phyloP scores from a whole-genome alignment of 176 grass and related monocot species.

The Microstegium vimineum region DNA sequence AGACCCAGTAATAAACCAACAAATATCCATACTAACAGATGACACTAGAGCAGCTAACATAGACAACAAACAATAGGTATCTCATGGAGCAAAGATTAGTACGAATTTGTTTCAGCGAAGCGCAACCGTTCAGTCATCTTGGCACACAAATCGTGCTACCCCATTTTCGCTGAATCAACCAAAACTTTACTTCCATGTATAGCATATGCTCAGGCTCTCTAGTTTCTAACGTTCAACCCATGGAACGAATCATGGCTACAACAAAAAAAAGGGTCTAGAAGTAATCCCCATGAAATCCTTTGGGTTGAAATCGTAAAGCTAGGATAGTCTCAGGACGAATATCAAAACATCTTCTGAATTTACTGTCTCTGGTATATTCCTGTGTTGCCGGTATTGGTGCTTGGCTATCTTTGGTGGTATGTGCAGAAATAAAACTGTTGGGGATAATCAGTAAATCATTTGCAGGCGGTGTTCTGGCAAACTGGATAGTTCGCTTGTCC shows the following conservation, averaged over 20 bases:
- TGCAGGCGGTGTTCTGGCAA: constrained; percentile 29
- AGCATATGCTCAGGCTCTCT: not conserved
- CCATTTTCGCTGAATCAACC: not conserved
- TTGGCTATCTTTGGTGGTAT: constrained; percentile 21
- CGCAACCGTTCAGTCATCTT: not conserved
- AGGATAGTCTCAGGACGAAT: not conserved
- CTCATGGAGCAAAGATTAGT: not conserved
- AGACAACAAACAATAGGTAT: not conserved
- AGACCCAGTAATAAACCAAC: not conserved
- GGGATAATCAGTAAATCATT: constrained; percentile 33
- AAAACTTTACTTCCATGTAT: not conserved
- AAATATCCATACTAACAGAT: not conserved
- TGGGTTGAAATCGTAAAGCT: not conserved
- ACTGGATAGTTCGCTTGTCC: not conserved
- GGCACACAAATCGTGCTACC: not conserved
- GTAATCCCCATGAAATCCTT: not conserved
- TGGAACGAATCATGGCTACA: not conserved
- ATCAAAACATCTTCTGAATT: constrained; percentile 27
- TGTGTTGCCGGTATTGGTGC: not conserved
- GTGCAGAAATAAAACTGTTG: constrained; percentile 23
- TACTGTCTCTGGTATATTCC: constrained; percentile 20
- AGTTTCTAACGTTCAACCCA: not conserved
- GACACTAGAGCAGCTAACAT: not conserved
- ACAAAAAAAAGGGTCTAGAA: not conserved
- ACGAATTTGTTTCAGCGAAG: not conserved